A percentile compares a stretch with the other conserved stretches of the same genome.
Evolutionary conservation across 1,139 yeast species (phyloP).

Genomic region (Saccharomyces hybrid): DNA sequence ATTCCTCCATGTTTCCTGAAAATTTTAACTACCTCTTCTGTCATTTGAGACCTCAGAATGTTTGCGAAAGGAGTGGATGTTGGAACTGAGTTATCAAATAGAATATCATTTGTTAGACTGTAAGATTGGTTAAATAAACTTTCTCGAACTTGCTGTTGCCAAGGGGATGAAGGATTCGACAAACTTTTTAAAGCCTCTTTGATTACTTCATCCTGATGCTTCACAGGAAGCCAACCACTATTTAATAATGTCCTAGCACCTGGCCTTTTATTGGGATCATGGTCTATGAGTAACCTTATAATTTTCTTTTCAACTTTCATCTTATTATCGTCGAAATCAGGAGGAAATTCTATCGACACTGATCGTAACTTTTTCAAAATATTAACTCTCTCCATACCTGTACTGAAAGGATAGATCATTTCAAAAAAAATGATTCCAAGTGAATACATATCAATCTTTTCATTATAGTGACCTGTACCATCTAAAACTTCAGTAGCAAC

Average conservation of each 20-base stretch:
- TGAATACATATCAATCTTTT: slow-evolving; percentile 92
- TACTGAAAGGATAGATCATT: slow-evolving; percentile 74
- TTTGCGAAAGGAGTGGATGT: slow-evolving; percentile 32
- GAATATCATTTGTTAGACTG: slow-evolving; percentile 68
- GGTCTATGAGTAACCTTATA: slow-evolving; percentile 58
- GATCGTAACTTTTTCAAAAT: slow-evolving; percentile 58
- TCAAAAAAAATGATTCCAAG: slow-evolving; percentile 91
- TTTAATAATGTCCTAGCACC: slow-evolving; percentile 65
- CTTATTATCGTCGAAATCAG: slow-evolving; percentile 47
- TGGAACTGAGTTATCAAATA: slow-evolving; percentile 51
- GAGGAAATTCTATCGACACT: slow-evolving; percentile 55
- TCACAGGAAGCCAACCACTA: slow-evolving; percentile 79
- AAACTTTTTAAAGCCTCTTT: slow-evolving; percentile 79
- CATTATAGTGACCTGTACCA: slow-evolving; percentile 66
- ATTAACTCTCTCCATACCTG: slow-evolving; percentile 87
- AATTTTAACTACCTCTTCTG: slow-evolving; percentile 48
- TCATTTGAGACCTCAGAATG: slow-evolving; percentile 38
- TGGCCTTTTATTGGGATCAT: slow-evolving; percentile 71
- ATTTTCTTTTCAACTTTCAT: slow-evolving; percentile 55
- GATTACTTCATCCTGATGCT: slow-evolving; percentile 82
- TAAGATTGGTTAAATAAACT: slow-evolving; percentile 79
- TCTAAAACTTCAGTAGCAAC: slow-evolving; percentile 83
- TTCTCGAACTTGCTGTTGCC: slow-evolving; percentile 88
- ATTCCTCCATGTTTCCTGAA: slow-evolving; percentile 83
- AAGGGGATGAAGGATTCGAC: slow-evolving; percentile 85